Conservation (phyloP, 176 grass and related monocot genomes). For the Paspalum vaginatum region DNA sequence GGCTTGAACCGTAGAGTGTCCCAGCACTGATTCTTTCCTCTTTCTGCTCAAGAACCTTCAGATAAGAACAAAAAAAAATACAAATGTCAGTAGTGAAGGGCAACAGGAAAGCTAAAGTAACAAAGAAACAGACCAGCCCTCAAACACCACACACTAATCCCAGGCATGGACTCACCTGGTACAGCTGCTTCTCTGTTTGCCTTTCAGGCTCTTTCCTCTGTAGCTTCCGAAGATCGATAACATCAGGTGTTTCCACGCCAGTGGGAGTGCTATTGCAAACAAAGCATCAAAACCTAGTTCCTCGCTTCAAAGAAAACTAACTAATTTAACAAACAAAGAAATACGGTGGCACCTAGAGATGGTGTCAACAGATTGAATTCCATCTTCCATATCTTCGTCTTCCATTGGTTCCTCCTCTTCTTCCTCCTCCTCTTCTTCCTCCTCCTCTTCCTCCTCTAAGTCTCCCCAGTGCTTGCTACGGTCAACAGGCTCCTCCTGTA, state of each 20-base stretch:
- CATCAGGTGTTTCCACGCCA: conserved; percentile 97
- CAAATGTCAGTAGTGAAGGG: neutral
- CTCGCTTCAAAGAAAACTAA: neutral
- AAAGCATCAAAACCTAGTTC: neutral
- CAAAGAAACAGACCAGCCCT: neutral
- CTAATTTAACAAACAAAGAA: neutral
- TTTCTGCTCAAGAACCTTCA: conserved; percentile 77
- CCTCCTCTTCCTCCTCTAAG: conserved; percentile 84
- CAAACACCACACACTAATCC: conserved; percentile 5
- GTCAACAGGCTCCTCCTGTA: conserved; percentile 89
- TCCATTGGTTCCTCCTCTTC: conserved; percentile 65
- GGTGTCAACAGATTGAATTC: conserved; percentile 86
- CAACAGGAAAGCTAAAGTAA: neutral
- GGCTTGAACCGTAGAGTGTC: conserved; percentile 66
- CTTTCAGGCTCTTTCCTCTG: conserved; percentile 94
- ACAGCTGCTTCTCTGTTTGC: conserved; percentile 61
- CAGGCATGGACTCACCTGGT: conserved; percentile 62
- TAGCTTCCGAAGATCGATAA: conserved; percentile 91
- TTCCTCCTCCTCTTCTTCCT: conserved; percentile 70
- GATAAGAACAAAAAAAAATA: neutral
- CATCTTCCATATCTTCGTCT: conserved; percentile 82
- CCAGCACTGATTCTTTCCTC: conserved; percentile 75
- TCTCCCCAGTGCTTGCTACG: conserved; percentile 97
- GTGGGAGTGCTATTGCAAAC: conserved; percentile 71
- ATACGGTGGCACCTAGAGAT: conserved; percentile 61